Base-by-base conservation (phyloP, 257 asterid species). In the Ehretia macrophylla region DNA sequence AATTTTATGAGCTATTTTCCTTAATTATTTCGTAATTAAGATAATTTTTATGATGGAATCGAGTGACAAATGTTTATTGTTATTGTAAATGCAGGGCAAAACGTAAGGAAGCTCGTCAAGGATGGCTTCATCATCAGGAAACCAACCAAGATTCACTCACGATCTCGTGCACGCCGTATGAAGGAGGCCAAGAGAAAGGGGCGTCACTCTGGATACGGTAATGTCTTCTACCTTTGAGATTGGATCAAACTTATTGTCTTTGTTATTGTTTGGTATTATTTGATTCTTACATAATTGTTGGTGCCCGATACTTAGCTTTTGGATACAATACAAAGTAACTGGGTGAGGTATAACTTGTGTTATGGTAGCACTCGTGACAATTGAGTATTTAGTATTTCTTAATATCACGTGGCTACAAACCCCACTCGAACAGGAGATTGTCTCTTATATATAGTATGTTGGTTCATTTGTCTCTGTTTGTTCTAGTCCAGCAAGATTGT, bases 151-250 rank as follows among this genome's bases (percentile, higher is more conserved):
- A 91, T 91, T 55, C 98, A 91, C 64, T 91, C 98, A 0, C 73
- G 98, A 11, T 91, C 95, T 20, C 95, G 96, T 12, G 98, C 98
- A 6, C 96, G 96, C 50, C 32, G 92, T 11, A 88, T 91, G 98
- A 91, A 91, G 74, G 95, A 82, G 45, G 96, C 98, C 54, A 91
- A 91, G 86, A 77, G 92, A 21, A 88, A 91, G 85, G 98, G 98
- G 1, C 98, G 98, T 46, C 98, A 88, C 71, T 88, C 98, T 51
- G 98, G 98, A 80, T 85, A 85, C n/a, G 98, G 98, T 87, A 85
- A 16, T 5, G 5, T 39, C 5, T 13, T 55, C 57, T 14, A 0
- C 0, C 38, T 16, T 17, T 14, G 20, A 11, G 40, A 0, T 27
- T 1, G 35, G 35, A 6, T 27, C 4, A 27, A 27, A 27, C 35